Evolutionary conservation across 1,139 yeast species (phyloP), one percentile per base, ranked within the genome.

Genomic region (Lizanozyma gosingica): DNA sequence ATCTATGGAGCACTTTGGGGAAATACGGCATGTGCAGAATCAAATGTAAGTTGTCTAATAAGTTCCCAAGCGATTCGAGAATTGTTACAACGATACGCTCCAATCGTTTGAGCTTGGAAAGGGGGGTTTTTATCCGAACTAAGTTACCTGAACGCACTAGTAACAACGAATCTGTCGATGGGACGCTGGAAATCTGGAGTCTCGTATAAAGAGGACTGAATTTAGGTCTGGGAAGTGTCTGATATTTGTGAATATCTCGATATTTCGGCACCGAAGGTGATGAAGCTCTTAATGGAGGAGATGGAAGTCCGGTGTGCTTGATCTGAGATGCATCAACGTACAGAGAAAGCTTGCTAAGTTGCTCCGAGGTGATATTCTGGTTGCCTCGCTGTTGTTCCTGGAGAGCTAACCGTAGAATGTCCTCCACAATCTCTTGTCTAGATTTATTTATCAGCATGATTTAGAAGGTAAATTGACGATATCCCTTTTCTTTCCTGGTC

Each of bases 41-140:
- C 29, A 70, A 59, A 48, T 70, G 75, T 33, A 70, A 57, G 43
- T 68, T 70, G 51, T 70, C 76, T 34, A 70, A 53, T 3, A 70
- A 47, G 41, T 65, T 67, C 22, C 73, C 75, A 18, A 65, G 27
- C 3, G 56, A 55, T 51, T 70, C 76, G 22, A 70, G 51, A 1
- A 63, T 46, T 14, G 54, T 56, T 3, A 70, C 57, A 3, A 66
- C 45, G 2, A 56, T 44, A 29, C 50, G 41, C 48, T 70, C 76
- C 4, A 63, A 39, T 18, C 55, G 55, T 40, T 62, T 64, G 45
- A 67, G 11, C 29, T 11, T 6, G 11, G 29, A 22, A 6, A 11
- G 9, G 6, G 29, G 29, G 29, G 11, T 11, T 6, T 6, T 11
- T 6, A 11, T 22, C 6, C 9, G 11, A 22, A 22, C 29, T 22